phyloP scores from a whole-genome alignment of 2,329 filamentous ascomycete genomes.

The Pseudodiploospora longispora region DNA sequence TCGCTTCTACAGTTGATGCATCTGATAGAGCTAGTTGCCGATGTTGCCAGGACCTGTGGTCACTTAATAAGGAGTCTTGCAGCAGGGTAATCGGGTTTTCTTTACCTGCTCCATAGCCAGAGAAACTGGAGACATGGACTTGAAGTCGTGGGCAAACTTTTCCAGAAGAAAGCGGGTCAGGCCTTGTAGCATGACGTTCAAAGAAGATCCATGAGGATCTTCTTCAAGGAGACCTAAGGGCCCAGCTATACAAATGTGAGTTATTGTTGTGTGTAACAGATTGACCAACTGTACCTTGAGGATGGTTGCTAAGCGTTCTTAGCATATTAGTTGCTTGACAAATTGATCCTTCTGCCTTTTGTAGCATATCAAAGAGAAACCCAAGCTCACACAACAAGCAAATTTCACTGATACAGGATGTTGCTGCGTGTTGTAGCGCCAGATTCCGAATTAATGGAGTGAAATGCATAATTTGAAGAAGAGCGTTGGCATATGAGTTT shows the following conservation, averaged over 20 bases:
- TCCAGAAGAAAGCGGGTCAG: slow-evolving; percentile 80
- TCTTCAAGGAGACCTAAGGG: slow-evolving; percentile 80
- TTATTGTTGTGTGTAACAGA: not conserved
- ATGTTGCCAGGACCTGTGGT: slow-evolving; percentile 50
- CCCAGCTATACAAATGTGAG: slow-evolving; percentile 41
- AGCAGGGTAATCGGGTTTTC: not conserved
- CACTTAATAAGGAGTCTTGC: too few species aligned
- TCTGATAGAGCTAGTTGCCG: slow-evolving; percentile 64
- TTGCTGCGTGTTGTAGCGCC: slow-evolving; percentile 80
- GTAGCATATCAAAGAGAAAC: slow-evolving; percentile 94
- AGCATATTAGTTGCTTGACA: slow-evolving; percentile 95
- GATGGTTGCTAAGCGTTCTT: slow-evolving; percentile 77
- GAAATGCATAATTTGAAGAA: slow-evolving; percentile 87
- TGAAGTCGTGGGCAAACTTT: slow-evolving; percentile 70
- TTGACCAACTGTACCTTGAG: slow-evolving; percentile 48
- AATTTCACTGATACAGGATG: slow-evolving; percentile 69
- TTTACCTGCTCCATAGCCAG: slow-evolving; percentile 62
- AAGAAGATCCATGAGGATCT: slow-evolving; percentile 60
- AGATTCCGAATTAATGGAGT: slow-evolving; percentile 82
- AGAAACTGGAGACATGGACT: slow-evolving; percentile 54
- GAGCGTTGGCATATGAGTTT: slow-evolving; percentile 90
- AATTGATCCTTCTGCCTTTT: slow-evolving; percentile 88
- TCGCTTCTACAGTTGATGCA: slow-evolving; percentile 86
- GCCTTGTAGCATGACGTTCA: slow-evolving; percentile 77
- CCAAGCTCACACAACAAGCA: slow-evolving; percentile 92